Evolutionary conservation across 208 protist genomes (phyloP).

Genomic region (Crithidia fasciculata): DNA sequence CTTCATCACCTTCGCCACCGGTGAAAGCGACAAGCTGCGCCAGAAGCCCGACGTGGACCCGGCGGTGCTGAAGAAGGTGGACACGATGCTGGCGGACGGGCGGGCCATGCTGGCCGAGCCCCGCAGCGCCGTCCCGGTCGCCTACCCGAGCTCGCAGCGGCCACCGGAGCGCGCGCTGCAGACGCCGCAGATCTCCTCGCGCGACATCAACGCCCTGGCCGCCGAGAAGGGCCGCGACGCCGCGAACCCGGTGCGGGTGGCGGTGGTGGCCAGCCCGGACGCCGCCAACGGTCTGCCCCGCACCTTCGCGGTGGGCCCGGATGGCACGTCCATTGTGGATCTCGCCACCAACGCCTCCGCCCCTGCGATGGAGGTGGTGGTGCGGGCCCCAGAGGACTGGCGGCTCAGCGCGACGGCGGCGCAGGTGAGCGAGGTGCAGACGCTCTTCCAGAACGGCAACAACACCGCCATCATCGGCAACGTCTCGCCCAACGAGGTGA

Average conservation of each 20-base stretch:
- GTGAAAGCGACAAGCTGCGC: constrained; percentile 48
- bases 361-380: constrained; percentile 52
- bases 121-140: constrained; percentile 36
- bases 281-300: constrained; percentile 22
- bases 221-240: constrained; percentile 31
- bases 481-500: constrained; percentile 41
- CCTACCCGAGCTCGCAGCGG: constrained; percentile 45
- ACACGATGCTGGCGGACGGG: constrained; percentile 57
- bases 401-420: constrained; percentile 28
- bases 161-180: constrained; percentile 6
- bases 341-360: constrained; percentile 19
- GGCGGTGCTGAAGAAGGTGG: constrained; percentile 41
- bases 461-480: constrained; percentile 67
- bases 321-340: constrained; percentile 41
- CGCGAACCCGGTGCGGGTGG: constrained; percentile 40
- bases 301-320: constrained; percentile 36
- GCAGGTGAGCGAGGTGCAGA: constrained; percentile 48
- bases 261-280: constrained; percentile 36
- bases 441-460: constrained; percentile 63
- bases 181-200: constrained; percentile 28
- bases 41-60: constrained; percentile 42
- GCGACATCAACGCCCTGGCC: constrained; percentile 32
- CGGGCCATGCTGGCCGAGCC: constrained; percentile 55
- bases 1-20: constrained; percentile 52
- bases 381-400: constrained; percentile 49